phyloP scores from a whole-genome alignment of 116 monocot genomes.

The Zostera marina region DNA sequence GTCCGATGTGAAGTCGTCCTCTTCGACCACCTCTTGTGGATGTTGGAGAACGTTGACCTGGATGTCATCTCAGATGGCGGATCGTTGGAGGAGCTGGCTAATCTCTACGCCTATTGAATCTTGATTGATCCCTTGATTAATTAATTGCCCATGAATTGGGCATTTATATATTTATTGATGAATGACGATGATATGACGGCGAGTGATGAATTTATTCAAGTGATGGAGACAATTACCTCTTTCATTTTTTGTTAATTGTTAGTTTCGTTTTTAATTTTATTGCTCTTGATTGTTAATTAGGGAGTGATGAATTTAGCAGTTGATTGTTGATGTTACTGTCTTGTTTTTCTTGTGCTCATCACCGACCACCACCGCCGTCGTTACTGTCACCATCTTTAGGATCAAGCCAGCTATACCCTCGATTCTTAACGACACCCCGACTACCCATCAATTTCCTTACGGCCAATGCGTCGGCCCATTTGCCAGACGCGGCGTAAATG shows the following conservation, averaged over 20 bases:
- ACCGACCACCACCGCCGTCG: slow-evolving; percentile 58
- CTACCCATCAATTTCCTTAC: slow-evolving; percentile 59
- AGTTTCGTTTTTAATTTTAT: too few species aligned
- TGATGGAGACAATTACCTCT: too few species aligned
- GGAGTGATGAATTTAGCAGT: too few species aligned
- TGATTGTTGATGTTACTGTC: too few species aligned
- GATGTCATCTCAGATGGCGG: slow-evolving; percentile 21
- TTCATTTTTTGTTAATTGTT: too few species aligned
- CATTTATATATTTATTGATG: too few species aligned
- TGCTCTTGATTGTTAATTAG: too few species aligned
- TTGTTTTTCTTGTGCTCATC: slow-evolving; percentile 16
- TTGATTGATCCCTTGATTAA: background rate
- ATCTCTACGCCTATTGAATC: slow-evolving; percentile 34
- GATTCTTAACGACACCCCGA: slow-evolving; percentile 42
- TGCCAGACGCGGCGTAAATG: slow-evolving; percentile 57
- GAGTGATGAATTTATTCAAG: too few species aligned
- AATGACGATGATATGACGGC: too few species aligned
- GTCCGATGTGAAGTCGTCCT: slow-evolving; percentile 80
- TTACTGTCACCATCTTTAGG: slow-evolving; percentile 22
- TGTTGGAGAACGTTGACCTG: slow-evolving; percentile 51
- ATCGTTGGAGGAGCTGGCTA: slow-evolving; percentile 34
- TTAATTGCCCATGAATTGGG: too few species aligned
- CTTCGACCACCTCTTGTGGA: slow-evolving; percentile 87
- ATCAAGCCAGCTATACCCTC: slow-evolving; percentile 77
- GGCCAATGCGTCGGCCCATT: slow-evolving; percentile 34